A percentile compares a stretch with the other conserved stretches of the same genome.
Conservation (phyloP, 495 filamentous ascomycete species). For the Pseudevernia furfuracea region DNA sequence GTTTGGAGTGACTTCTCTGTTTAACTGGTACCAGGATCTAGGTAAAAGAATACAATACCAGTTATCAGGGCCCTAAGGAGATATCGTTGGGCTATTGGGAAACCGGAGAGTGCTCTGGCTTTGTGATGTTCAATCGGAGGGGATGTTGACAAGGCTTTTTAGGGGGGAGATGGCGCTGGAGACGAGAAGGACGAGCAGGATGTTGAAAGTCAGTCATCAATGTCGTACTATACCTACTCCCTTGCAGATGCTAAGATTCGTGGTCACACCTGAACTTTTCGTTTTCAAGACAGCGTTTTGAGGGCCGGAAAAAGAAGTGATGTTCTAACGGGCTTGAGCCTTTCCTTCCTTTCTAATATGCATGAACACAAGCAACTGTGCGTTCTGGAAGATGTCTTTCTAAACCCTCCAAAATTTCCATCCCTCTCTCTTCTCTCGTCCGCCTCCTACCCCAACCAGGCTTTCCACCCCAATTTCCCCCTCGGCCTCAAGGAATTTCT, state of each 20-base stretch:
- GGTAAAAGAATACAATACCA: no score
- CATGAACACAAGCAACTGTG: neutral
- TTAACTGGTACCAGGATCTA: no score
- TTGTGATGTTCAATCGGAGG: neutral
- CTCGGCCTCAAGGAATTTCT: constrained; percentile 77
- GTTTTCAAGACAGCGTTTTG: neutral
- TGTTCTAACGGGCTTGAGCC: neutral
- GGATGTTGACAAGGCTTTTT: neutral
- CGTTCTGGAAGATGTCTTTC: neutral
- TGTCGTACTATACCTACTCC: neutral
- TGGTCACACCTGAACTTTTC: neutral
- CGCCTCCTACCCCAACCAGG: constrained; percentile 55
- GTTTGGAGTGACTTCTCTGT: no score
- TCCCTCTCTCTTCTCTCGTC: constrained; percentile 47
- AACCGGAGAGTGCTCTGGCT: neutral
- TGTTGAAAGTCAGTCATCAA: neutral
- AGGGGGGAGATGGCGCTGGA: neutral
- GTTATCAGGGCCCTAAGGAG: no score
- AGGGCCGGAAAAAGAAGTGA: neutral
- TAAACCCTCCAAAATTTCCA: constrained; percentile 86
- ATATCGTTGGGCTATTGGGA: neutral
- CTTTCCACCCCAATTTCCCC: constrained; percentile 48
- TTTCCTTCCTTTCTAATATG: neutral
- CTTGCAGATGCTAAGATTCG: neutral
- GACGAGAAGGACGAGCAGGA: neutral